These are phyloP conservation scores for Barbarea vulgaris DNA, from an alignment of 345 rosid genomes.

Conservation along the genomic window DNA sequence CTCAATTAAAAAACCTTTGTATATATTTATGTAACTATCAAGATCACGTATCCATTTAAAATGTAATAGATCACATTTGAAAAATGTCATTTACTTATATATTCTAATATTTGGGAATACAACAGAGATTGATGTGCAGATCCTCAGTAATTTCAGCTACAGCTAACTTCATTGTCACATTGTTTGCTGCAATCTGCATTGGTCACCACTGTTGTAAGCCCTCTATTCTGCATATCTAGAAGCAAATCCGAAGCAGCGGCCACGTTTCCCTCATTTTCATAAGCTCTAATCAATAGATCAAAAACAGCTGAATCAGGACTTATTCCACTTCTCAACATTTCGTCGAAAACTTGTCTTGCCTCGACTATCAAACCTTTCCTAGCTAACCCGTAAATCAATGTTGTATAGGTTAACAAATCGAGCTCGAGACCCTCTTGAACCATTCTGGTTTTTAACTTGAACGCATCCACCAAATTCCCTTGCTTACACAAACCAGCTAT, in stretches of 20 bases:
- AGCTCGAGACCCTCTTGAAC: slow-evolving; percentile 49
- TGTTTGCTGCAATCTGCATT: slow-evolving; percentile 22
- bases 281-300: slow-evolving; percentile 49
- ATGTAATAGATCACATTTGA: slow-evolving; percentile 16
- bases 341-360: slow-evolving; percentile 50
- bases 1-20: neutral
- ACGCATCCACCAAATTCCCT: slow-evolving; percentile 49
- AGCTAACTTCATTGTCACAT: slow-evolving; percentile 21
- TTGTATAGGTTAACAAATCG: slow-evolving; percentile 44
- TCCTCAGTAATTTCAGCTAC: slow-evolving; percentile 1
- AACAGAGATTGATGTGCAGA: neutral
- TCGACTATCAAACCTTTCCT: slow-evolving; percentile 49
- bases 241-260: slow-evolving; percentile 40
- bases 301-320: slow-evolving; percentile 46
- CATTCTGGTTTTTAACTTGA: slow-evolving; percentile 49
- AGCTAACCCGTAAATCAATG: slow-evolving; percentile 49
- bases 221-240: slow-evolving; percentile 46
- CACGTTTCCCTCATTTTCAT: slow-evolving; percentile 40
- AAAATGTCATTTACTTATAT: neutral
- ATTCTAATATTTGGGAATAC: neutral
- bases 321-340: slow-evolving; percentile 45
- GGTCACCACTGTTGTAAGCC: slow-evolving; percentile 20
- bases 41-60: slow-evolving; percentile 22
- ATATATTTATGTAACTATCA: slow-evolving; percentile 11
- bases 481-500: slow-evolving; percentile 52